These are phyloP conservation scores for Lanmaoa rubissima DNA, from an alignment of 768 basidiomycete species.

Conservation along the genomic window DNA sequence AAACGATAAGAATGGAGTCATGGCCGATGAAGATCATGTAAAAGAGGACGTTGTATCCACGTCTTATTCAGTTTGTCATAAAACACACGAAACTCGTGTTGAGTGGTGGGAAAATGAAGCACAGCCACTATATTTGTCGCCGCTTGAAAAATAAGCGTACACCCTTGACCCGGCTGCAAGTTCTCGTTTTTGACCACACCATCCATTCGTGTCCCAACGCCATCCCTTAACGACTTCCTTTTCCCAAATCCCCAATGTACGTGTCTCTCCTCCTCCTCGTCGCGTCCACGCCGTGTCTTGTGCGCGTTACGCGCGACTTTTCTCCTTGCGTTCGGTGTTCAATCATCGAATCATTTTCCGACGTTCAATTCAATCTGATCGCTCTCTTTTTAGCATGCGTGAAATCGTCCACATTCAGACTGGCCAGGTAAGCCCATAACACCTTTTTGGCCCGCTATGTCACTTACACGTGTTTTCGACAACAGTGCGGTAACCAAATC, in stretches of 20 bases:
- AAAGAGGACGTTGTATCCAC: neutral
- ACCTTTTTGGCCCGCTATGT: slow-evolving; percentile 1
- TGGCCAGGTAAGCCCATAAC: slow-evolving; percentile 70
- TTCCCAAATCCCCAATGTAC: slow-evolving; percentile 29
- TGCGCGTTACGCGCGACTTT: slow-evolving; percentile 28
- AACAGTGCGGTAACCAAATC: slow-evolving; percentile 98
- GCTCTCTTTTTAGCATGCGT: slow-evolving; percentile 70
- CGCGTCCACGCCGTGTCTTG: slow-evolving; percentile 25
- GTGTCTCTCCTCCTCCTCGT: slow-evolving; percentile 20
- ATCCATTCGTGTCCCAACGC: slow-evolving; percentile 33
- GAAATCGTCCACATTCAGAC: slow-evolving; percentile 99
- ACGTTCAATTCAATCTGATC: slow-evolving; percentile 26
- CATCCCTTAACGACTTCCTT: slow-evolving; percentile 31
- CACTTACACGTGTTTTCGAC: slow-evolving; percentile 32
- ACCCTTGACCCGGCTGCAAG: slow-evolving; percentile 36
- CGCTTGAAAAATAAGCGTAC: slow-evolving; percentile 38
- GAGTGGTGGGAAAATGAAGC: slow-evolving; percentile 15
- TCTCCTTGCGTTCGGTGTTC: slow-evolving; percentile 18
- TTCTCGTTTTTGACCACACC: slow-evolving; percentile 36
- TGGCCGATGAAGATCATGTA: neutral
- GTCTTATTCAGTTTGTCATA: slow-evolving; percentile 5
- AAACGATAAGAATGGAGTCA: neutral
- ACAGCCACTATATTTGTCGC: slow-evolving; percentile 32
- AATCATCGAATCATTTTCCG: slow-evolving; percentile 16
- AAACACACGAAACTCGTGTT: slow-evolving; percentile 3